phyloP scores from a whole-genome alignment of 441 rosid genomes.

The Corymbia calophylla region DNA sequence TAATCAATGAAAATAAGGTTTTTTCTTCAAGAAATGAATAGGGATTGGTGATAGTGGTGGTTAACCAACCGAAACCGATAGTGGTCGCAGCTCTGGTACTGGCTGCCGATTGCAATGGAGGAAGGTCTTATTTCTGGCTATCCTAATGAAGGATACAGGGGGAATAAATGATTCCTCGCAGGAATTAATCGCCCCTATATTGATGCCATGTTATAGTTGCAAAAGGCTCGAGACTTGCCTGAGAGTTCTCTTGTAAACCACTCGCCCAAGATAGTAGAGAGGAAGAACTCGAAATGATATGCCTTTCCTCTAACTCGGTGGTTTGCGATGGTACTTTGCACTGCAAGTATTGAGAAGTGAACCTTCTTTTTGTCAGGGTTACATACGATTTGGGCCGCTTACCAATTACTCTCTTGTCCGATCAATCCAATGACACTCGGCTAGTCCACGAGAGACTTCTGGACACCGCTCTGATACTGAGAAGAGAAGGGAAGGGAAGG shows the following conservation, averaged over 20 bases:
- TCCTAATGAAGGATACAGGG: not conserved
- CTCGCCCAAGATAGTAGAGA: not conserved
- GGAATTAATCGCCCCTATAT: not conserved
- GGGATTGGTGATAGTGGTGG: not conserved
- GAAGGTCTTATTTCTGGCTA: not conserved
- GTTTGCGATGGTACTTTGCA: not conserved
- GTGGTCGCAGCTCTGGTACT: not conserved
- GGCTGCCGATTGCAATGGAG: not conserved
- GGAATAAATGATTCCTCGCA: not conserved
- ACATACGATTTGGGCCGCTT: not conserved
- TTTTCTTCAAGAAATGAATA: not conserved
- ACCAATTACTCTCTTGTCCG: not conserved
- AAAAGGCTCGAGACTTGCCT: not conserved
- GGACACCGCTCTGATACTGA: not conserved
- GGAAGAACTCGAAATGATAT: not conserved
- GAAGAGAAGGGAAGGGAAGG: not conserved
- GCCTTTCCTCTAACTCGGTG: not conserved
- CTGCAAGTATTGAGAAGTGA: not conserved
- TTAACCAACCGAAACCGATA: not conserved
- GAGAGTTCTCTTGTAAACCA: not conserved
- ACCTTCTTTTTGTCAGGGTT: not conserved
- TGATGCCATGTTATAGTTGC: not conserved
- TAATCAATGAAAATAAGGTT: not conserved
- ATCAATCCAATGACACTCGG: not conserved
- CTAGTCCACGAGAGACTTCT: not conserved